Evolutionary conservation across 2,329 filamentous ascomycete genomes (phyloP), one percentile per base, ranked within the genome.

Genomic region (Beauveria scarabaeidicola): DNA sequence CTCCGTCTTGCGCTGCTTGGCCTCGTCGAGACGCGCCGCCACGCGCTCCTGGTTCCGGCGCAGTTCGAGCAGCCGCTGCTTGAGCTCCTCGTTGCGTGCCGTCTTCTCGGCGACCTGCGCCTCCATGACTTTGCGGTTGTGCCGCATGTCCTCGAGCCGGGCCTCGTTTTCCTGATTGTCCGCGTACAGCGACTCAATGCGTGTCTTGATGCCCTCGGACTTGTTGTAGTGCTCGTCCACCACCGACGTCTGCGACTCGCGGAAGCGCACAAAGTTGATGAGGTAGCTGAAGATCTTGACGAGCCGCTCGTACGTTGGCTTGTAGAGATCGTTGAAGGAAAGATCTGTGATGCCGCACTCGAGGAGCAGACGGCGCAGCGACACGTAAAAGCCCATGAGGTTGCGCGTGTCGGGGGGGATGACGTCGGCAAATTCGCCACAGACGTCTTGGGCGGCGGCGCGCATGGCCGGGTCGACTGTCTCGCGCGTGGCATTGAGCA

Each of bases 191-290:
- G 87, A 82, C 74, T 97, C 93, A 68, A 97, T 97, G 63, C 89
- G 85, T 56, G 87, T 79, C 75, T 96, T 97, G 1, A 89, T 92
- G 61, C 83, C 84, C 74, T 97, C 91, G 13, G 89, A 84, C 68
- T 90, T 92, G 78, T 96, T 94, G 77, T 94, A 94, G 74, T 97
- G 89, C 71, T 95, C 85, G 71, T 97, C 92, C 64, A 97, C 96
- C 32, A 94, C 85, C 43, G 80, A 78, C 1, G 91, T 95, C 73
- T 97, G 93, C 63, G 88, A 91, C 76, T 97, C 92, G 67, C 94
- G 89, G 76, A 97, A 99, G 57, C 94, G 87, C 66, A 97, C 92
- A 74, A 99, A 99, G 75, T 99, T 99, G 78, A 99, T 99, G 64
- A 97, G 84, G 74, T 97, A 97, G 64, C 90, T 96, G 72, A 99